Evolutionary conservation across 768 basidiomycete species (phyloP), one percentile per base, ranked within the genome.

Genomic region (Filobasidium floriforme): DNA sequence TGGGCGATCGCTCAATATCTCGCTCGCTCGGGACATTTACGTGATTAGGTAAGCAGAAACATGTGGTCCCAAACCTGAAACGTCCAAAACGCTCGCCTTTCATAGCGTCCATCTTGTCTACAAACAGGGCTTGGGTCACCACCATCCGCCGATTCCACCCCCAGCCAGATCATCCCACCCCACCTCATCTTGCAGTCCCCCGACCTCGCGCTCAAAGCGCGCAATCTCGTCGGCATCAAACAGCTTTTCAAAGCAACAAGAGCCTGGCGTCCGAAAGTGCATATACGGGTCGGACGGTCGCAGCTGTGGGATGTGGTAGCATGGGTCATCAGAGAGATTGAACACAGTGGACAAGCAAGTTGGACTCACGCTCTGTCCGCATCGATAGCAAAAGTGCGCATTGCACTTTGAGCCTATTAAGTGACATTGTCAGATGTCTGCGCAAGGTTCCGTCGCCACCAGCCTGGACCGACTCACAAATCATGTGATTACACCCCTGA

Each of bases 341-440:
- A 18, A 18, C 18, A 5, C 62, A 40, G n/a, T 43, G 7, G 49
- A 37, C 29, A 11, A 10, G 10, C 32, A 88, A 67, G 86, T 79
- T 7, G 78, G 71, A 0, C 77, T 59, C 28, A 91, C 76, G 69
- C 81, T 82, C 0, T 77, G 65, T 5, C 88, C 89, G 74, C 90
- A 91, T 6, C 86, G 83, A 72, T 89, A 91, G 80, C 90, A 92
- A 72, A 90, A 92, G 73, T 92, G 90, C 60, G 84, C 81, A 37
- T 78, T 73, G 77, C 90, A 92, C 70, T 85, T 87, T n/a, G 46
- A 49, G 46, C 46, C 46, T 61, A 26, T 40, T 55, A 49, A 81
- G 78, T 72, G 88, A 90, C 7, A 84, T 88, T 88, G 89, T 89
- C 88, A 89, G 37, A 11, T 67, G 9, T 9, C 32, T 9, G 9